Evolutionary conservation across 148 eudicot genomes (phyloP).

Genomic region (Chenopodium berlandieri): DNA sequence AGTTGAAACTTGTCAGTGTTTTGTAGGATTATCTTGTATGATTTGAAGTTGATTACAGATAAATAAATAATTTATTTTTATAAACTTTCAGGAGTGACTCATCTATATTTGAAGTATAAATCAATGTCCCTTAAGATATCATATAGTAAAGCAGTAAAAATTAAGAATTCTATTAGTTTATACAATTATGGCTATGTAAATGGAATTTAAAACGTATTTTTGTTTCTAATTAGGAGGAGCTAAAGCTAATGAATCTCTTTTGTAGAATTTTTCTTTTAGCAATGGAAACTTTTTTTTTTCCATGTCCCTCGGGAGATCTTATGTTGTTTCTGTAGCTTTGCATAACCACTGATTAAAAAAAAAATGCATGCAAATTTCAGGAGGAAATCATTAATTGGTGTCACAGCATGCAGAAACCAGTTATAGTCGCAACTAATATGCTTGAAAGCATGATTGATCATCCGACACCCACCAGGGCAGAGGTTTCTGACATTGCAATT

Average conservation of each 20-base stretch:
- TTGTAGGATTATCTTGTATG: no score
- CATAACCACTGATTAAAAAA: not conserved
- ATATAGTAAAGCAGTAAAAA: no score
- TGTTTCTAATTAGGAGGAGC: no score
- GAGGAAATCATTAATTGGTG: slow-evolving; percentile 86
- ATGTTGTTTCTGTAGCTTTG: not conserved
- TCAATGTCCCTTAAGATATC: no score
- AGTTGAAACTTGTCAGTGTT: no score
- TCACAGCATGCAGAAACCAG: slow-evolving; percentile 86
- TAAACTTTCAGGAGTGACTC: no score
- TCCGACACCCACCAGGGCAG: slow-evolving; percentile 97
- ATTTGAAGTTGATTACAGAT: no score
- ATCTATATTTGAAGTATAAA: no score
- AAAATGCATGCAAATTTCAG: slow-evolving; percentile 32
- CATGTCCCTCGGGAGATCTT: not conserved
- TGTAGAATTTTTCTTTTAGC: not conserved
- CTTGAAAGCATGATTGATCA: slow-evolving; percentile 97
- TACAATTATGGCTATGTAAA: no score
- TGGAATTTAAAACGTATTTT: no score
- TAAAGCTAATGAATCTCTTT: not conserved
- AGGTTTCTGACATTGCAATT: slow-evolving; percentile 98
- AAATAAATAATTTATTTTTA: no score
- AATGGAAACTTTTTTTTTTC: not conserved
- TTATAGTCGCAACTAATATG: slow-evolving; percentile 97
- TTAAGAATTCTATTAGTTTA: no score